A percentile compares a stretch with the other conserved stretches of the same genome.
Evolutionary conservation across 2,329 filamentous ascomycete species (phyloP).

Genomic region (Shiraia sp.): DNA sequence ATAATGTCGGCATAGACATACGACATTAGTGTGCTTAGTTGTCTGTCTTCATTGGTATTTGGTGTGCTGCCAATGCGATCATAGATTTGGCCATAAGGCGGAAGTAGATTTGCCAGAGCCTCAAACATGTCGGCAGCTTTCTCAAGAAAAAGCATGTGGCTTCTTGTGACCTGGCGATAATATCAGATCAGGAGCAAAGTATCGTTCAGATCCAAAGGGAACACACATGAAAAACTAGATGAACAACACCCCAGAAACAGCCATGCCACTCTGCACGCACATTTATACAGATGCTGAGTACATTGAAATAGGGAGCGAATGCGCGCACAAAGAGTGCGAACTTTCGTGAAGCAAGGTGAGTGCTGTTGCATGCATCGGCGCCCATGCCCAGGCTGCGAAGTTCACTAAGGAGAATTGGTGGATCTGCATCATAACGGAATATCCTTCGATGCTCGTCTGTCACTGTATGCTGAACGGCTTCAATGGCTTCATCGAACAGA

Average conservation of each 20-base stretch:
- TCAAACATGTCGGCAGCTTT: conserved; percentile 32
- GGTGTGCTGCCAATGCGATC: conserved; percentile 7
- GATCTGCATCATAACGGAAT: conserved; percentile 18
- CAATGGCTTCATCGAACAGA: conserved; percentile 26
- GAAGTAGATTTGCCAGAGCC: conserved; percentile 21
- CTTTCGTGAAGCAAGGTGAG: conserved; percentile 16
- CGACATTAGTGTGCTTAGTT: conserved; percentile 24
- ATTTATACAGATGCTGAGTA: conserved; percentile 23
- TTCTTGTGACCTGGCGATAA: conserved; percentile 20
- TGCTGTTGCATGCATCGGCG: conserved; percentile 11
- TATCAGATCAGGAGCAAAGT: background rate
- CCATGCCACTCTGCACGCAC: conserved; percentile 22
- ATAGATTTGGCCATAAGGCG: conserved; percentile 28
- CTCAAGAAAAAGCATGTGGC: conserved; percentile 25
- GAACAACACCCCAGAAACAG: conserved; percentile 29
- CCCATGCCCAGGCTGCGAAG: conserved; percentile 14
- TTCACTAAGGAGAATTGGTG: conserved; percentile 21
- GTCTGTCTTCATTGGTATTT: conserved; percentile 9
- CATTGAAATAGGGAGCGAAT: conserved; percentile 33
- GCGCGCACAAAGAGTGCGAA: conserved; percentile 22
- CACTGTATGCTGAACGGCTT: conserved; percentile 21
- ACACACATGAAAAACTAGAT: conserved; percentile 29
- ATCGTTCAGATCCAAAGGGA: background rate
- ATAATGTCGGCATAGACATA: conserved; percentile 32
- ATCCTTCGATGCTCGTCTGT: conserved; percentile 18